These are phyloP conservation scores for Fusarium pininemorale DNA, from an alignment of 2,329 filamentous ascomycete genomes.

Conservation along the genomic window DNA sequence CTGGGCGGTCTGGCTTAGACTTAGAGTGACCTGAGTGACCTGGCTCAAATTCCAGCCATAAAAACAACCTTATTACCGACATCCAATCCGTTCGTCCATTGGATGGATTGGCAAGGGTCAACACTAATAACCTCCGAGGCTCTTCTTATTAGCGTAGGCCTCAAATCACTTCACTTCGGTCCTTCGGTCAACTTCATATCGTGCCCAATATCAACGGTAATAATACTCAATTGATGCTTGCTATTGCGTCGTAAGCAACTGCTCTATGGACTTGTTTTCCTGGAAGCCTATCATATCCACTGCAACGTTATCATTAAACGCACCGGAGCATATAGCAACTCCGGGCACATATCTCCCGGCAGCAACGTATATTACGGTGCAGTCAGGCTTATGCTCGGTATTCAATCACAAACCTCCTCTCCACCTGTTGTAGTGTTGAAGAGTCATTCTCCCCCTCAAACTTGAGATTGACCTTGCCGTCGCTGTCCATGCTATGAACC, in stretches of 20 bases:
- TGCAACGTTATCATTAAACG: slow-evolving; percentile 16
- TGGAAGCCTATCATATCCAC: background rate
- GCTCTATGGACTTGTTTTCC: background rate
- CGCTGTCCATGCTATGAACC: slow-evolving; percentile 73
- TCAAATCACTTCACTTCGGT: slow-evolving; percentile 3
- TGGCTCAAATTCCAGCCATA: slow-evolving; percentile 26
- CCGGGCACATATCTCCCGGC: background rate
- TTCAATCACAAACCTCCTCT: slow-evolving; percentile 79
- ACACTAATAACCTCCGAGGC: slow-evolving; percentile 6
- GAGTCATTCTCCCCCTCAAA: slow-evolving; percentile 83
- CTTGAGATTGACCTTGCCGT: slow-evolving; percentile 69
- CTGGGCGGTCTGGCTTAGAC: background rate
- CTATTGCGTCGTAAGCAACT: background rate
- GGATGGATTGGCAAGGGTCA: background rate
- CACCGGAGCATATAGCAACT: background rate
- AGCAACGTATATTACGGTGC: background rate
- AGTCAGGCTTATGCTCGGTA: slow-evolving; percentile 57
- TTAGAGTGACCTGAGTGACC: background rate
- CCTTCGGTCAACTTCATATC: background rate
- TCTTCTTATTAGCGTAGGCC: background rate
- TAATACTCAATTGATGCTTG: slow-evolving; percentile 2
- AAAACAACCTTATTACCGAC: background rate
- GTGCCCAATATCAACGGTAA: slow-evolving; percentile 6
- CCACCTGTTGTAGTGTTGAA: slow-evolving; percentile 78
- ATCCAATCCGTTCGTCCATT: background rate